Base-by-base conservation (phyloP, 768 basidiomycete species). In the Podaxis mareebaensis region DNA sequence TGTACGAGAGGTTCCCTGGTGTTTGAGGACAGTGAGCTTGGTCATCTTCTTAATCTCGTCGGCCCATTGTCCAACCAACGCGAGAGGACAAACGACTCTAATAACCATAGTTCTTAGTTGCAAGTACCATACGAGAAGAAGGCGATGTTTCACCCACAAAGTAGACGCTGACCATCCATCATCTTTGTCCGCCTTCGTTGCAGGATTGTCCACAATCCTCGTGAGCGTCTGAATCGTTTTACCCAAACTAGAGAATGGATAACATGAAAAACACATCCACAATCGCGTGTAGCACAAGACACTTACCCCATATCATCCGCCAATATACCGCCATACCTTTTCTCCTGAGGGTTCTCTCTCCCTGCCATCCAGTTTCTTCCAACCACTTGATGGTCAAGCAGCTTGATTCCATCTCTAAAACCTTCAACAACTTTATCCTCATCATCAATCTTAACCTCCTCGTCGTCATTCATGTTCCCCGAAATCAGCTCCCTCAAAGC, bases 211-310 rank as follows among this genome's bases (percentile, higher is more conserved):
- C 0, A 93, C 87, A 46, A 99, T 96, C 1, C 94, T 85, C 0
- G 90, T 83, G 12, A 99, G 78, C 0, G 92, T 92, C 70, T 99
- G 96, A 24, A 98, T 92, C 0, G 97, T 99, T 77, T 95, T 94
- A 1, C 92, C 92, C 1, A 93, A 80, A 64, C 90, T 92, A 58
- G 38, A 44, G n/a, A 30, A 49, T 49, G 64, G 38, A 65, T 61
- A 48, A 20, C 28, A 66, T 48, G 22, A 60, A 3, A 49, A 4
- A 51, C 20, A 30, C 17, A 10, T 38, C 3, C 24, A 11, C 7
- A 38, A 7, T n/a, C 30, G 55, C 22, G 48, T 17, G 17, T n/a
- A 53, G 33, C 33, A 55, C n/a, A 13, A 20, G 30, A 51, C 22
- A 67, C 80, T 54, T 68, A 90, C 91, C 91, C 92, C 90, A 93